A percentile compares a stretch with the other conserved stretches of the same genome.
These are phyloP conservation scores for Microsporum ferrugineum DNA, from an alignment of 2,329 filamentous ascomycete genomes.

Conservation along the genomic window DNA sequence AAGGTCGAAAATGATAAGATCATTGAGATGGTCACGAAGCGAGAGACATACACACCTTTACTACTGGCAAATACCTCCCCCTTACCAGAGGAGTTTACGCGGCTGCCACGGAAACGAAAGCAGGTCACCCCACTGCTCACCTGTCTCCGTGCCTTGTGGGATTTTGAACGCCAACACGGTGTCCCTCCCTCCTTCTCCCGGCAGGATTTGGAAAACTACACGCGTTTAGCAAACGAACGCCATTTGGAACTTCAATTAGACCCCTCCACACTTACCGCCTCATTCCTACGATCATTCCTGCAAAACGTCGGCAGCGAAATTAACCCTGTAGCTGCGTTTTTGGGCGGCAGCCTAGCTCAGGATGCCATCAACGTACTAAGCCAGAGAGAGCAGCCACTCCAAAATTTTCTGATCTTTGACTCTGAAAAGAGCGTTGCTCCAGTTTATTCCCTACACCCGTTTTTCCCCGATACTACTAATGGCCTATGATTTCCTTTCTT, in stretches of 20 bases:
- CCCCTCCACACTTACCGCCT: conserved; percentile 52
- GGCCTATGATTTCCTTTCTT: neutral
- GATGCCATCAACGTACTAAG: conserved; percentile 96
- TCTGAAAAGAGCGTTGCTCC: conserved; percentile 66
- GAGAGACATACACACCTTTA: conserved; percentile 80
- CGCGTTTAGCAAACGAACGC: conserved; percentile 62
- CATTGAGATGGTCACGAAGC: conserved; percentile 80
- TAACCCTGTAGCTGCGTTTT: conserved; percentile 72
- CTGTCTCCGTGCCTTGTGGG: conserved; percentile 81
- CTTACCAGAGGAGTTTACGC: conserved; percentile 59
- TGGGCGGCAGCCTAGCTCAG: conserved; percentile 84
- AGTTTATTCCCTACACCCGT: conserved; percentile 71
- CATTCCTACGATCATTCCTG: conserved; percentile 72
- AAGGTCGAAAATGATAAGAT: conserved; percentile 60
- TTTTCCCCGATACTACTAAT: conserved; percentile 29
- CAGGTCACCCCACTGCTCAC: conserved; percentile 75
- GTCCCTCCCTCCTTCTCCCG: conserved; percentile 45
- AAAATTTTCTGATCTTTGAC: conserved; percentile 89
- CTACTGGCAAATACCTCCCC: conserved; percentile 70
- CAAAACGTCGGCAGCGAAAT: conserved; percentile 78
- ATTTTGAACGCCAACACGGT: conserved; percentile 55
- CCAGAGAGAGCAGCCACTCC: conserved; percentile 81
- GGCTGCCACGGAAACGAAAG: conserved; percentile 54
- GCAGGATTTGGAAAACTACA: conserved; percentile 64
- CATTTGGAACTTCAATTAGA: conserved; percentile 64